Conservation (phyloP, 768 basidiomycete genomes). For the Xerocomellus amylosporus region DNA sequence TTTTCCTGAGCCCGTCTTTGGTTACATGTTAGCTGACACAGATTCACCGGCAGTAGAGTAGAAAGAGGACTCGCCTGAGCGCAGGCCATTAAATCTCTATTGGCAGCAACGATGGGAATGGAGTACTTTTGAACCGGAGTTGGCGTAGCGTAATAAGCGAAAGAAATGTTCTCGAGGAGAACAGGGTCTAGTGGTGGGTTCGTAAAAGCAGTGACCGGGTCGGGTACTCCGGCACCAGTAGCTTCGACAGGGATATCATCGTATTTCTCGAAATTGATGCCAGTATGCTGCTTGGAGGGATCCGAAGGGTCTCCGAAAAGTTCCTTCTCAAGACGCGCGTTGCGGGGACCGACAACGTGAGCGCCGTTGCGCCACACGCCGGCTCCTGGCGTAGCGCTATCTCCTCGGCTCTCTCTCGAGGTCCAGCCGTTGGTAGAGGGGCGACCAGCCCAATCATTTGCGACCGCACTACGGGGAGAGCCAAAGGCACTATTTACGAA, state of each 20-base stretch:
- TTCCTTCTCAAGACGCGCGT: conserved; percentile 90
- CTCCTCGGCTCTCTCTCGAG: conserved; percentile 30
- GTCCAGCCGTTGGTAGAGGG: conserved; percentile 40
- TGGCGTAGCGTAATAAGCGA: conserved; percentile 90
- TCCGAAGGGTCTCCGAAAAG: conserved; percentile 89
- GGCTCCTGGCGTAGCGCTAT: conserved; percentile 38
- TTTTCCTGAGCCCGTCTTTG: conserved; percentile 97
- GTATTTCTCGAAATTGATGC: conserved; percentile 99
- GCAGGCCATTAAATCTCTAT: conserved; percentile 92
- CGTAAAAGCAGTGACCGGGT: conserved; percentile 85
- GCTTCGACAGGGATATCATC: conserved; percentile 99
- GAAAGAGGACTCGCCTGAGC: conserved; percentile 60
- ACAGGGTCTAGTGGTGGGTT: conserved; percentile 88
- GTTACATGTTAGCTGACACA: conserved; percentile 19
- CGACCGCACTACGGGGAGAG: conserved; percentile 33
- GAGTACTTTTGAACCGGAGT: conserved; percentile 99
- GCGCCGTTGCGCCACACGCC: conserved; percentile 89
- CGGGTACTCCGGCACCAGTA: conserved; percentile 95
- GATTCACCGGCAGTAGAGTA: conserved; percentile 5
- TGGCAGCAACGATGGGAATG: conserved; percentile 91
- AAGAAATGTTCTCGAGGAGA: conserved; percentile 91
- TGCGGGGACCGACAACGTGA: conserved; percentile 81
- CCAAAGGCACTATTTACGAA: conserved; percentile 40
- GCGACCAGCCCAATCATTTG: conserved; percentile 43
- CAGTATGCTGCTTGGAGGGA: conserved; percentile 86